Percentiles rank a stretch among this genome's conserved stretches.
phyloP scores from a whole-genome alignment of 768 basidiomycete genomes.

The Roridomyces roridus region DNA sequence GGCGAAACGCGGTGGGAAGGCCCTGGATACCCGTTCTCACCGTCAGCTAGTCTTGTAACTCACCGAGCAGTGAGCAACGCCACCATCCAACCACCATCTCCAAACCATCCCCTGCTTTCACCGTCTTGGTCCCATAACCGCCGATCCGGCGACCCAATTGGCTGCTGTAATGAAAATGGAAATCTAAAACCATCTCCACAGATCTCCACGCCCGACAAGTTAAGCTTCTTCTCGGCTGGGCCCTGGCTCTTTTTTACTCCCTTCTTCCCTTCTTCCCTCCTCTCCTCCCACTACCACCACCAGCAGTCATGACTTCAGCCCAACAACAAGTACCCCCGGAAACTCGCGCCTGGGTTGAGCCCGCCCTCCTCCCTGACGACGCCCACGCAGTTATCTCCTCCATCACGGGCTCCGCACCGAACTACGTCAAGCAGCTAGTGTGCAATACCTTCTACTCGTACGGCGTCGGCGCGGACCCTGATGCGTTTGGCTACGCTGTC shows the following conservation, averaged over 20 bases:
- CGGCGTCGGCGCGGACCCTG: constrained; percentile 64
- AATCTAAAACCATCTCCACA: no score
- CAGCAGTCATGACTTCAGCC: constrained; percentile 1
- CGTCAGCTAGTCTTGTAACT: background rate
- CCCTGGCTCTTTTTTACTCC: no score
- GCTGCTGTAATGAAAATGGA: no score
- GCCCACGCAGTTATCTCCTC: constrained; percentile 61
- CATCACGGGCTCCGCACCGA: constrained; percentile 68
- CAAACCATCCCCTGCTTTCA: no score
- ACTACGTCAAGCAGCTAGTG: constrained; percentile 68
- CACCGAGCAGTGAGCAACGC: no score
- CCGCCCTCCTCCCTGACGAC: constrained; percentile 62
- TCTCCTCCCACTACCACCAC: constrained; percentile 28
- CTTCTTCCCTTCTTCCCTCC: no score
- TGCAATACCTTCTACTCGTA: constrained; percentile 73
- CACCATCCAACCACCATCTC: no score
- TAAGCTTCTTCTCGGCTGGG: no score
- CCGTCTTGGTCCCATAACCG: no score
- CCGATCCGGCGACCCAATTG: no score
- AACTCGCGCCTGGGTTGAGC: constrained; percentile 68
- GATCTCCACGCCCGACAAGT: no score
- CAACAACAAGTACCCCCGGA: constrained; percentile 37
- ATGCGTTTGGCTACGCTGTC: constrained; percentile 66
- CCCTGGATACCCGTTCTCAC: constrained; percentile 23
- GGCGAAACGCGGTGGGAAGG: no score